A percentile compares a stretch with the other conserved stretches of the same genome.
Evolutionary conservation across 345 rosid genomes (phyloP).

Genomic region (Camelina neglecta): DNA sequence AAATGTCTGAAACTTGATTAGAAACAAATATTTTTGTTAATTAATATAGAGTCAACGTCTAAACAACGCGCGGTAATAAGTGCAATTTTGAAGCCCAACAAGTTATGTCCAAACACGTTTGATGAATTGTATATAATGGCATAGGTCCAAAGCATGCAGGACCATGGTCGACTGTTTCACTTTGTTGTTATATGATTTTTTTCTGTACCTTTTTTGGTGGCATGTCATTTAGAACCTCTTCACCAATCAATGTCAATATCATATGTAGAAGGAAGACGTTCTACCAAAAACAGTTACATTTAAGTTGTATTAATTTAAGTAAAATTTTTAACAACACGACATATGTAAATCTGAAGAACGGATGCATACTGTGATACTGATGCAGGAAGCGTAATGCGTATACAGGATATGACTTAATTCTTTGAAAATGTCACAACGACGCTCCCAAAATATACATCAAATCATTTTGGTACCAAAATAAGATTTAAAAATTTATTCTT

Average conservation of each 20-base stretch:
- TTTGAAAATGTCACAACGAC: constrained; percentile 27
- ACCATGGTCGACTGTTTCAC: constrained; percentile 23
- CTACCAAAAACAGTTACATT: constrained; percentile 23
- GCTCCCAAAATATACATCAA: constrained; percentile 27
- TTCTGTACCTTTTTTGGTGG: constrained; percentile 30
- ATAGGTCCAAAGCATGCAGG: constrained; percentile 43
- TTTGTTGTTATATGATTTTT: neutral
- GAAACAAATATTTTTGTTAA: neutral
- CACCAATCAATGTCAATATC: neutral
- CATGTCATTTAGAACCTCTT: constrained; percentile 28
- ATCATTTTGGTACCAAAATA: constrained; percentile 43
- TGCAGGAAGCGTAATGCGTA: neutral
- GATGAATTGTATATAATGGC: constrained; percentile 16
- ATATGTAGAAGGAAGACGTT: constrained; percentile 1
- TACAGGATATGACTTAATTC: neutral
- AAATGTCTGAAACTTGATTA: constrained; percentile 4
- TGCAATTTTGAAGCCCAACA: constrained; percentile 34
- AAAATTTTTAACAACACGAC: neutral
- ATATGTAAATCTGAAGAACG: neutral
- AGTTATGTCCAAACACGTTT: constrained; percentile 42
- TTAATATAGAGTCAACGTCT: constrained; percentile 35
- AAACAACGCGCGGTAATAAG: constrained; percentile 17
- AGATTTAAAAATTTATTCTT: constrained; percentile 26
- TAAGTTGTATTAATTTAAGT: neutral
- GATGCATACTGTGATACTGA: neutral